Evolutionary conservation across 176 grass and related monocot genomes (phyloP).

Genomic region (Oryza glumipatula): DNA sequence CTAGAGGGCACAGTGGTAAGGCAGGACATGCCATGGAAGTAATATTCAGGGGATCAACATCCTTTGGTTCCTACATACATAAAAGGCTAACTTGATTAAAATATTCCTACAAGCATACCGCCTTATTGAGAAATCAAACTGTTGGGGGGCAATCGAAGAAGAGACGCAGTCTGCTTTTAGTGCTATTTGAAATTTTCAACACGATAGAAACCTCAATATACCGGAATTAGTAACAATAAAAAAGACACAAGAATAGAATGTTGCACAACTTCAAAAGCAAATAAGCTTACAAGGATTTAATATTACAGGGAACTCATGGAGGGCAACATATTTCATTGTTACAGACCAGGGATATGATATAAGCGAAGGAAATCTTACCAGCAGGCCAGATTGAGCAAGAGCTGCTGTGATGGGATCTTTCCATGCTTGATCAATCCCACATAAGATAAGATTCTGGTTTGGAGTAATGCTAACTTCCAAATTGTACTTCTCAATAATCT

Average conservation of each 20-base stretch:
- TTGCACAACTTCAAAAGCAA: neutral
- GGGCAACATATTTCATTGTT: neutral
- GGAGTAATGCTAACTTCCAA: slow-evolving; percentile 86
- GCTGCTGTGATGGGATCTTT: slow-evolving; percentile 62
- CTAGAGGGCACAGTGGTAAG: slow-evolving; percentile 86
- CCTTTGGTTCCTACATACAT: slow-evolving; percentile 70
- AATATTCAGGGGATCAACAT: slow-evolving; percentile 87
- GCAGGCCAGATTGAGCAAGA: slow-evolving; percentile 80
- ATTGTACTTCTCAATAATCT: slow-evolving; percentile 93
- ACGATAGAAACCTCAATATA: neutral
- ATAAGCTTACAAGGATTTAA: neutral
- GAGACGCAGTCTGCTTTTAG: neutral
- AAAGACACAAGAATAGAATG: neutral
- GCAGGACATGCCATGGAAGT: slow-evolving; percentile 97
- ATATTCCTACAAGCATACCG: slow-evolving; percentile 5
- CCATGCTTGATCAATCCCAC: slow-evolving; percentile 80
- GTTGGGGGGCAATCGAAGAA: neutral
- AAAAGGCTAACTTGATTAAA: slow-evolving; percentile 20
- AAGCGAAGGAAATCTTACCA: slow-evolving; percentile 61
- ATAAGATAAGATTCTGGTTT: slow-evolving; percentile 95
- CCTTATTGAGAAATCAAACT: slow-evolving; percentile 5
- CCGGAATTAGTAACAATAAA: neutral
- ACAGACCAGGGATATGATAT: neutral
- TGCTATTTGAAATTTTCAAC: neutral
- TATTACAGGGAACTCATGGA: neutral